Base-by-base conservation (phyloP, 163 green algal species). In the Volvox carteri region DNA sequence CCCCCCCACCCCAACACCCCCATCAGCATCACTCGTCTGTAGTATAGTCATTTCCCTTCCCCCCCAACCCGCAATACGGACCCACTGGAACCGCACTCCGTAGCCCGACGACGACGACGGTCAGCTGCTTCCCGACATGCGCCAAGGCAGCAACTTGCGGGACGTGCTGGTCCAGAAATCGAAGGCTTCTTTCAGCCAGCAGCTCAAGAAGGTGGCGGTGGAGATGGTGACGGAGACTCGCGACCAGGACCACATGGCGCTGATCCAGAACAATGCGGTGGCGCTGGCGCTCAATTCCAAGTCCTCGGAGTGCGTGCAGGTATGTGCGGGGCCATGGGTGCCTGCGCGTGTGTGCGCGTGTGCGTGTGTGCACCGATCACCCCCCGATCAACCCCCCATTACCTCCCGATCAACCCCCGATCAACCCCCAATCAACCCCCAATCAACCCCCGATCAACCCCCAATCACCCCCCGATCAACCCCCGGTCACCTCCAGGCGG, bases 201-300 rank as follows among this genome's bases (percentile, higher is more conserved):
- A 74, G 33, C 68, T 93, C 28, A 93, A 93, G 56, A 91, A 91
- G 65, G 85, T 93, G 58, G 85, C 91, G 41, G 91, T 93, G 48
- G 88, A 93, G 88, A 76, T 93, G 75, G 85, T 93, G 28, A 91
- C 91, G 12, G 91, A 93, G 79, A 90, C 91, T 83, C 88, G 80
- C 11, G 85, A 88, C 30, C 33, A 78, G 42, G 87, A 92, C 72
- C 85, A 93, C 78, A 87, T 93, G 80, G 88, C 90, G 74, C 88
- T 92, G 35, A 93, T 93, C 41, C 78, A 87, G 44, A 93, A 93
- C 88, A 93, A 93, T 74, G 72, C 91, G 30, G 78, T 93, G 50
- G 91, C 91, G 44, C 88, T 93, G 52, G 50, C 91, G 56, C 88
- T 93, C 48, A 93, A 93, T 81, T 90, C 79, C 33, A 91, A 92